Base-by-base conservation (phyloP, 306 rosid species). In the Rubus parviflorus region DNA sequence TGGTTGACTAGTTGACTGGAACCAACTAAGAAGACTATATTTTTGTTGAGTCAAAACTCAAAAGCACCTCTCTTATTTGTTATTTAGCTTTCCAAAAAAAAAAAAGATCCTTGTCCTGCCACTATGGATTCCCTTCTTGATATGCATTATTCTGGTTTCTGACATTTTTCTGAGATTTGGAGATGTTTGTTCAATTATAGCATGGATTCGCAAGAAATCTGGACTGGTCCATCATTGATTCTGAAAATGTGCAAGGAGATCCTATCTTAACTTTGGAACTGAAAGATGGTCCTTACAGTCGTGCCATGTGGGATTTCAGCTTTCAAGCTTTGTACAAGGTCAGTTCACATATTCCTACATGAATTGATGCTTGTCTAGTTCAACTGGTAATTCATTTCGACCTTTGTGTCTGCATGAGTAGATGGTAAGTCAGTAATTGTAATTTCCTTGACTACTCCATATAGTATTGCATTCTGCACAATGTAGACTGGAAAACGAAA, bases 271-370 rank as follows among this genome's bases (percentile, higher is more conserved):
- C 92, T 70, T 88, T 90, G 49, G 97, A 92, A 81, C 90, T 95
- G 63, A 92, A 90, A 89, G 97, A 92, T 71, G 86, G 73, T 70
- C 74, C 93, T 62, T 95, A 90, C 78, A 92, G 92, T 83, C 96
- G 88, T 37, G 86, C 91, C 79, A 92, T 92, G 79, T 95, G 98
- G 98, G 97, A 95, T 90, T 92, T 88, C 81, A 75, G 97, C 85
- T 90, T 95, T 75, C 98, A 86, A 79, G 98, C 93, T 79, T 85
- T 90, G 81, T 95, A 67, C 89, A 90, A 92, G 97, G 98, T 92
- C 61, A 60, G 79, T 73, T 78, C 63, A 79, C 81, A 23, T 82
- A 20, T 71, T 69, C 40, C 64, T 69, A 60, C 56, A 56, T 49
- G 48, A 56, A 23, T 17, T 77, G 47, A 45, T 46, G 52, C 49